A percentile compares a stretch with the other conserved stretches of the same genome.
Evolutionary conservation across 2,329 filamentous ascomycete species (phyloP).

Genomic region (Aspergillus amoenus): DNA sequence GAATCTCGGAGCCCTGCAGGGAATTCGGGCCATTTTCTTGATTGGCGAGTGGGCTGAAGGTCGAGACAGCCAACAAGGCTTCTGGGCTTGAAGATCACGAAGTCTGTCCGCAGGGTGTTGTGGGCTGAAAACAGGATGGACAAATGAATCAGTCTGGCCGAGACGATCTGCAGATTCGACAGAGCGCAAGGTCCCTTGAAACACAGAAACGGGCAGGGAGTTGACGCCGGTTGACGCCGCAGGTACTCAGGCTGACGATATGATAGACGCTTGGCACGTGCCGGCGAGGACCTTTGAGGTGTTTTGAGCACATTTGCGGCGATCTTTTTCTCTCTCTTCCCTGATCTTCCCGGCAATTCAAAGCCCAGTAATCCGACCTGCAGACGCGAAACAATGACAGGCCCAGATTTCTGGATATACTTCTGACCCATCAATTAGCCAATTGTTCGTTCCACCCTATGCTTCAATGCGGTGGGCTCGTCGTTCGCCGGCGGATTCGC

Average conservation of each 20-base stretch:
- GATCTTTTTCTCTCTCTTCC: neutral
- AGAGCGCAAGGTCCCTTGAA: neutral
- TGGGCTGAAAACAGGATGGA: neutral
- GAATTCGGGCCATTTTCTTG: neutral
- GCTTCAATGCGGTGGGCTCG: too few species aligned
- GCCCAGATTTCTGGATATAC: neutral
- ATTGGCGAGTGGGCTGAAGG: neutral
- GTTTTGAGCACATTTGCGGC: constrained; percentile 2
- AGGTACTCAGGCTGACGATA: neutral
- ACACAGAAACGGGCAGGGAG: neutral
- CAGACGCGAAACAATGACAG: neutral
- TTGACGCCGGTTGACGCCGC: neutral
- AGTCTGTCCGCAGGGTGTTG: neutral
- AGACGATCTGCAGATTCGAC: neutral
- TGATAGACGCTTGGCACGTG: neutral
- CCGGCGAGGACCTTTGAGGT: neutral
- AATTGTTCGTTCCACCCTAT: too few species aligned
- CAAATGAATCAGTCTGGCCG: neutral
- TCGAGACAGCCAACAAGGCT: neutral
- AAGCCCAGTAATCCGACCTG: too few species aligned
- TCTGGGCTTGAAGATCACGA: neutral
- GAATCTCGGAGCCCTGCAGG: neutral
- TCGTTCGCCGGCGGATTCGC: too few species aligned
- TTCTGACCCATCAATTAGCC: neutral
- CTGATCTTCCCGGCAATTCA: neutral